These are phyloP conservation scores for Citrus trifoliata DNA, from an alignment of 345 rosid species.

Conservation along the genomic window DNA sequence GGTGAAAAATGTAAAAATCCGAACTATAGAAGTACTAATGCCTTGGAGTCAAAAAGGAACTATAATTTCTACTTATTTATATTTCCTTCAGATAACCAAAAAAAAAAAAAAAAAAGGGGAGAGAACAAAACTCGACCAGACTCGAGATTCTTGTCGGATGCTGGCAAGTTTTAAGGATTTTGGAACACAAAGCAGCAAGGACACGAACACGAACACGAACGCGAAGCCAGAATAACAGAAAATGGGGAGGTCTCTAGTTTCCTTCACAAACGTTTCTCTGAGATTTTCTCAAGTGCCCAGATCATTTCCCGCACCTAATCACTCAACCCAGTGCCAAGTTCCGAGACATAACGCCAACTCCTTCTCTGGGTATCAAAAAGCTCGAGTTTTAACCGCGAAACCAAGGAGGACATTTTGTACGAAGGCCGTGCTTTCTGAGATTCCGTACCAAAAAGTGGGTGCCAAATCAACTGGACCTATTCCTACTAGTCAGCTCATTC, in stretches of 20 bases:
- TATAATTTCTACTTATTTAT: too few relatives aligned
- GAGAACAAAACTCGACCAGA: too few relatives aligned
- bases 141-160: too few relatives aligned
- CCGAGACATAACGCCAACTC: constrained; percentile 10
- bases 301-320: constrained; percentile 22
- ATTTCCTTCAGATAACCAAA: too few relatives aligned
- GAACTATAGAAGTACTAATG: too few relatives aligned
- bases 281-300: constrained; percentile 36
- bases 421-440: constrained; percentile 47
- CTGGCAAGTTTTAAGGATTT: too few relatives aligned
- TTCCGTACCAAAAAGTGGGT: constrained; percentile 50
- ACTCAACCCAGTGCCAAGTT: constrained; percentile 22
- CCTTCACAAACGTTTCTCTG: constrained; percentile 41
- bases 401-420: constrained; percentile 15
- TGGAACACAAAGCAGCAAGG: too few relatives aligned
- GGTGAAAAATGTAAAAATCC: too few relatives aligned
- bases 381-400: constrained; percentile 15
- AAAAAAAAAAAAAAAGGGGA: too few relatives aligned
- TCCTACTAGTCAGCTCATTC: constrained; percentile 56
- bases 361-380: constrained; percentile 24
- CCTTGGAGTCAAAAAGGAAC: too few relatives aligned
- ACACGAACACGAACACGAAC: too few relatives aligned
- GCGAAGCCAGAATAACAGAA: background rate
- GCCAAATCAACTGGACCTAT: constrained; percentile 67
- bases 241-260: constrained; percentile 52